Evolutionary conservation across 164 flowering plant genomes (phyloP).

Genomic region (Santalum album): DNA sequence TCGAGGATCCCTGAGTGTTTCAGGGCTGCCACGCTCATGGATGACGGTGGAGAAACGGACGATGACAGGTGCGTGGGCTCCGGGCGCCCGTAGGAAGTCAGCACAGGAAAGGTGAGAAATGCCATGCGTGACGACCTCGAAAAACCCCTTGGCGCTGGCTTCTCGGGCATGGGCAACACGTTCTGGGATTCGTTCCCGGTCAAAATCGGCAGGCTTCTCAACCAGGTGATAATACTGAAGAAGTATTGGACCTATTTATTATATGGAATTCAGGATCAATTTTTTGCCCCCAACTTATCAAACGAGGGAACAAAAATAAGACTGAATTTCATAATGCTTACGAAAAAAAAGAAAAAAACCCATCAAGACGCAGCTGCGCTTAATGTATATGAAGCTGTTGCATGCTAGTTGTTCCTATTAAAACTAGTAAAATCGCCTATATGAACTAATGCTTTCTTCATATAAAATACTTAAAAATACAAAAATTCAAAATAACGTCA

Average conservation of each 20-base stretch:
- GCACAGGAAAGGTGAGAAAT: constrained; percentile 85
- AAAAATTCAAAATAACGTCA: no score
- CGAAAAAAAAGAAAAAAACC: no score
- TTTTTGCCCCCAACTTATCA: not conserved
- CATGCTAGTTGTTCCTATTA: no score
- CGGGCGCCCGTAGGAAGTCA: constrained; percentile 93
- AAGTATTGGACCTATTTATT: constrained; percentile 94
- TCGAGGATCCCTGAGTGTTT: constrained; percentile 88
- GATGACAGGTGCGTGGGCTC: constrained; percentile 92
- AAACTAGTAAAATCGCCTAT: no score
- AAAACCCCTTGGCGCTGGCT: constrained; percentile 98
- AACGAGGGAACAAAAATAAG: not conserved
- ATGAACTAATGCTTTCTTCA: no score
- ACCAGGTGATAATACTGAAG: constrained; percentile 94
- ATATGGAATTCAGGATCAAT: constrained; percentile 5
- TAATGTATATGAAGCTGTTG: no score
- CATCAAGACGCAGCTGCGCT: no score
- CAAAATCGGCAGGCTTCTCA: constrained; percentile 90
- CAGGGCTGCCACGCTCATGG: constrained; percentile 99
- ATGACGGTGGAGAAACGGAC: constrained; percentile 89
- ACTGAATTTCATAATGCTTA: no score
- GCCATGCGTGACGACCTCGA: constrained; percentile 96
- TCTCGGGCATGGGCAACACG: constrained; percentile 99
- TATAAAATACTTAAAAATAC: no score
- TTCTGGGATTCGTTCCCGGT: constrained; percentile 90